Evolutionary conservation across 2,329 filamentous ascomycete genomes (phyloP), one percentile per base, ranked within the genome.

Genomic region (Exophiala aquamarina): DNA sequence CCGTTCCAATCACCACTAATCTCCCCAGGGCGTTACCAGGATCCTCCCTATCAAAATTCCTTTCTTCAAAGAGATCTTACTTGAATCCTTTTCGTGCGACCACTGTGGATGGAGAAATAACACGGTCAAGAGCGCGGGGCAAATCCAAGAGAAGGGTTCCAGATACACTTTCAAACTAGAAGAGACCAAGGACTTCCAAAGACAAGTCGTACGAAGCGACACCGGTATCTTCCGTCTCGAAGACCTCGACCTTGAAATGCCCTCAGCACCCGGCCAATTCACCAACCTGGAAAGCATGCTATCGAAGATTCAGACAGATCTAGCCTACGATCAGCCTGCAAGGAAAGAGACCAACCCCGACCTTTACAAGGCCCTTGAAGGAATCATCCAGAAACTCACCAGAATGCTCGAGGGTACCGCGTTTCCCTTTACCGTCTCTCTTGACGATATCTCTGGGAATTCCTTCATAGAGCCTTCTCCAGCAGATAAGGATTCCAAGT

Each of bases 1-100:
- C 13, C 19, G 39, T 15, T 15, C 41, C 41, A 41, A 52, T n/a
- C n/a, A n/a, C 40, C 14, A 42, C 38, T 47, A 56, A 47, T 66
- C 35, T 31, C 2, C 11, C 4, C 52, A 94, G 87, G 93, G 93
- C 61, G 81, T 75, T 1, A 98, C 93, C 11, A 81, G 86, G 49
- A 80, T 98, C 17, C 82, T 98, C 34, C 82, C 98, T 44, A 95
- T 94, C 13, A 83, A 83, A 56, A 96, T 98, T 46, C 93, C 93
- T 13, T 97, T 89, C 77, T 98, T 98, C 76, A 89, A 90, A 72
- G 92, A 98, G 69, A 84, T 98, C 55, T 89, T 98, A 62, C 82
- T 98, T 68, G 95, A 96, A 84, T 97, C 92, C 54, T 98, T 98
- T 70, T 81, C 82, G 57, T 98, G 93, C 75, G 83, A 89, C 4